Percentiles rank a stretch among this genome's conserved stretches.
These are phyloP conservation scores for Dalechampia spathulata DNA, from an alignment of 441 rosid species.

Conservation along the genomic window DNA sequence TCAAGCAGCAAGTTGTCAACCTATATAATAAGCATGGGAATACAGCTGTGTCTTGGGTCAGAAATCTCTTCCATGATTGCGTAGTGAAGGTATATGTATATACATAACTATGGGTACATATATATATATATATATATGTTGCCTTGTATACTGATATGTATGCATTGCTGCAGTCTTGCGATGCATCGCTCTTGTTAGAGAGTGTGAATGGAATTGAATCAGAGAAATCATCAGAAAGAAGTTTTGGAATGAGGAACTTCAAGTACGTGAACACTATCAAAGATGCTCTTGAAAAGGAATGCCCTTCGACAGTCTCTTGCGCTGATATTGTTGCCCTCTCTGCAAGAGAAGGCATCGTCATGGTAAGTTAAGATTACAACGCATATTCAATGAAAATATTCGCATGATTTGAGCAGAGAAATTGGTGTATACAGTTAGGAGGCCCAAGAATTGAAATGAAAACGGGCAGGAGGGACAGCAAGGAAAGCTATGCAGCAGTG, in stretches of 20 bases:
- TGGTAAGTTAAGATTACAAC: too few relatives aligned
- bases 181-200: constrained; percentile 65
- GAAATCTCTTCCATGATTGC: constrained; percentile 92
- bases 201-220: constrained; percentile 44
- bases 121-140: too few relatives aligned
- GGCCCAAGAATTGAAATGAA: constrained; percentile 80
- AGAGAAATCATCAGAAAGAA: constrained; percentile 49
- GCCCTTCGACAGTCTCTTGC: constrained; percentile 79
- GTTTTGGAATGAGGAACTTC: constrained; percentile 89
- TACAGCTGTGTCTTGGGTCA: constrained; percentile 84
- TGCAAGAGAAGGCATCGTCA: constrained; percentile 73
- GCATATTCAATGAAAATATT: too few relatives aligned
- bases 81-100: constrained; percentile 45
- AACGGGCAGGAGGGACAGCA: constrained; percentile 71
- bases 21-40: constrained; percentile 71
- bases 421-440: constrained; percentile 34
- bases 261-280: constrained; percentile 67
- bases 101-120: too few relatives aligned
- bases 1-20: constrained; percentile 49
- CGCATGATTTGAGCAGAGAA: too few relatives aligned
- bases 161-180: constrained; percentile 90
- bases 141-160: too few relatives aligned
- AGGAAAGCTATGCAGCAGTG: constrained; percentile 39
- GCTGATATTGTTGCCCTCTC: constrained; percentile 83
- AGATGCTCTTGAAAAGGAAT: constrained; percentile 62